phyloP scores from a whole-genome alignment of 1,139 yeast species.

The Sugiyamaella sp. region DNA sequence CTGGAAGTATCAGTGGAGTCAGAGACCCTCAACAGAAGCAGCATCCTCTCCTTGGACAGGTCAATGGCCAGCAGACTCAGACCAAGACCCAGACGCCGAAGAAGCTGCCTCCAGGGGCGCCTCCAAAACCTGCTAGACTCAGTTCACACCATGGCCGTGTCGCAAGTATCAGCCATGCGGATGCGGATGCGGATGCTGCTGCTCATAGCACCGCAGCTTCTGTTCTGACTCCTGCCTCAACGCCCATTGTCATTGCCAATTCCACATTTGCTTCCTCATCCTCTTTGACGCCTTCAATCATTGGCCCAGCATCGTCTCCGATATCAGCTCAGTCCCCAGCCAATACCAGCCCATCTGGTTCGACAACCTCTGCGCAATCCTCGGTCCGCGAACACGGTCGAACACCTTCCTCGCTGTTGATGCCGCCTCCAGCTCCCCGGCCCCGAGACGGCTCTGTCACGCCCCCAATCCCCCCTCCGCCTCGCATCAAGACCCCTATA shows the following conservation, averaged over 20 bases:
- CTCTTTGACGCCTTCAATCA: background rate
- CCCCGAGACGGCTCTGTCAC: constrained; percentile 6
- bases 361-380: constrained; percentile 2
- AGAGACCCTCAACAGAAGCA: too few species aligned
- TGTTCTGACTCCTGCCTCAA: constrained; percentile 5
- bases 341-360: too few species aligned
- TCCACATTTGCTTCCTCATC: background rate
- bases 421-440: constrained; percentile 16
- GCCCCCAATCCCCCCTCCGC: constrained; percentile 28
- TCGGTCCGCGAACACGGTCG: constrained; percentile 2
- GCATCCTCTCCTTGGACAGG: too few species aligned
- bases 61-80: background rate
- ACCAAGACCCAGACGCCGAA: constrained; percentile 6
- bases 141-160: constrained; percentile 12
- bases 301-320: constrained; percentile 1
- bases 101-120: constrained; percentile 22
- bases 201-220: background rate
- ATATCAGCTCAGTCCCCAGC: constrained; percentile 3
- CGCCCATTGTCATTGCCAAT: background rate
- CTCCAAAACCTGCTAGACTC: constrained; percentile 25
- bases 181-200: background rate
- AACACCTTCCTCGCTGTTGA: background rate
- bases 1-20: too few species aligned
- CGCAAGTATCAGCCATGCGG: constrained; percentile 14
- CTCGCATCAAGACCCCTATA: constrained; percentile 21